These are phyloP conservation scores for Withania somnifera DNA, from an alignment of 305 asterid genomes.

Conservation along the genomic window DNA sequence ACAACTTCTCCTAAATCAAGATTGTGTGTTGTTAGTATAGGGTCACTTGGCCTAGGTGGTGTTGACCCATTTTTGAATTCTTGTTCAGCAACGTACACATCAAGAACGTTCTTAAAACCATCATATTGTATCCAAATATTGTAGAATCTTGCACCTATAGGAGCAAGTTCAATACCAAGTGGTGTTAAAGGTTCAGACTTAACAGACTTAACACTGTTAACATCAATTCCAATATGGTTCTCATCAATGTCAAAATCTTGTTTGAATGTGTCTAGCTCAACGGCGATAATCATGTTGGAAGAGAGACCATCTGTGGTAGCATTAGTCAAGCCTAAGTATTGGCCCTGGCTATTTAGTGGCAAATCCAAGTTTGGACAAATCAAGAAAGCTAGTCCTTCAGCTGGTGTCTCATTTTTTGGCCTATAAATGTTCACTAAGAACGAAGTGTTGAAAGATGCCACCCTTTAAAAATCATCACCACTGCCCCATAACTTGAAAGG, in stretches of 20 bases:
- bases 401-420: neutral
- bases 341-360: constrained; percentile 20
- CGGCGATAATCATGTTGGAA: constrained; percentile 12
- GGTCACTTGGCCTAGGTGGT: constrained; percentile 37
- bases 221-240: constrained; percentile 24
- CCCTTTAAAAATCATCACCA: neutral
- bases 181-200: neutral
- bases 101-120: constrained; percentile 10
- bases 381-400: constrained; percentile 27
- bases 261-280: constrained; percentile 26
- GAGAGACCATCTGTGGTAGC: neutral
- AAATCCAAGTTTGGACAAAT: constrained; percentile 13
- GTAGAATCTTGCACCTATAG: constrained; percentile 1
- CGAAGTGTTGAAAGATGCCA: constrained; percentile 76
- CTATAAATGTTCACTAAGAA: constrained; percentile 42
- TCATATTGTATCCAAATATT: constrained; percentile 23
- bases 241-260: constrained; percentile 19
- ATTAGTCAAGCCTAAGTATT: constrained; percentile 23
- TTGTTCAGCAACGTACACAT: constrained; percentile 35
- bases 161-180: constrained; percentile 13
- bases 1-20: constrained; percentile 4
- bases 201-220: constrained; percentile 13
- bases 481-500: constrained; percentile 55
- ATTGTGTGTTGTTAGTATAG: constrained; percentile 14
- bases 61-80: constrained; percentile 20